These are phyloP conservation scores for Zasmidium angulare DNA, from an alignment of 2,329 filamentous ascomycete species.

Conservation along the genomic window DNA sequence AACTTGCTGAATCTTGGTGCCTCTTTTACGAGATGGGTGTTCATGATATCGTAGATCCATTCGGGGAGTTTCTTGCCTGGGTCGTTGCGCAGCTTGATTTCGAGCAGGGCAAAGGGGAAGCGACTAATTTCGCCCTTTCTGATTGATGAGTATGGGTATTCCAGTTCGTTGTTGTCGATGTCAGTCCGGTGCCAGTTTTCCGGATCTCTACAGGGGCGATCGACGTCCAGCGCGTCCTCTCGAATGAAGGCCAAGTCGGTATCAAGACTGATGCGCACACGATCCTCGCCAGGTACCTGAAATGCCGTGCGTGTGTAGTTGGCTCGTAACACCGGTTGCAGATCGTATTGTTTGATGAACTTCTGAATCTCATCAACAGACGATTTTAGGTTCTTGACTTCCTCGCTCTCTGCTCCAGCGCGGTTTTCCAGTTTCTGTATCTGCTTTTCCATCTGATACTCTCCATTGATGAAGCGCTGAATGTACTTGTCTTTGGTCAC, in stretches of 20 bases:
- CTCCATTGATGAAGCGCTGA: conserved; percentile 77
- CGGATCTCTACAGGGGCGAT: conserved; percentile 85
- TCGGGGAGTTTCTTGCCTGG: conserved; percentile 66
- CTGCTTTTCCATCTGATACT: conserved; percentile 90
- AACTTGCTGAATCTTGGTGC: conserved; percentile 95
- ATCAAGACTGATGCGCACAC: conserved; percentile 88
- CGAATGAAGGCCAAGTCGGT: conserved; percentile 86
- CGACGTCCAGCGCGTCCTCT: conserved; percentile 70
- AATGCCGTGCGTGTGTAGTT: conserved; percentile 95
- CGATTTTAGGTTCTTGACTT: conserved; percentile 67
- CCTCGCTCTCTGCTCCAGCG: conserved; percentile 64
- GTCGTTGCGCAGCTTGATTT: conserved; percentile 72
- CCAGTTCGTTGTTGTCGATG: conserved; percentile 78
- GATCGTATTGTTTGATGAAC: conserved; percentile 72
- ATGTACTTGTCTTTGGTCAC: conserved; percentile 93
- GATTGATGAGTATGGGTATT: conserved; percentile 83
- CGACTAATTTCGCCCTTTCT: conserved; percentile 87
- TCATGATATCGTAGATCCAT: conserved; percentile 91
- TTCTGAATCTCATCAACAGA: conserved; percentile 75
- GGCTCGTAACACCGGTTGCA: conserved; percentile 83
- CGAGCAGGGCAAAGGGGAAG: conserved; percentile 87
- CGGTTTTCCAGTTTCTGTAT: conserved; percentile 80
- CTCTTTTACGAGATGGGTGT: conserved; percentile 86
- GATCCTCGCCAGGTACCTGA: conserved; percentile 89
- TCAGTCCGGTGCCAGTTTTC: conserved; percentile 88